Evolutionary conservation across 2,329 filamentous ascomycete species (phyloP).

Genomic region (Hawksworthiomyces lignivorus): DNA sequence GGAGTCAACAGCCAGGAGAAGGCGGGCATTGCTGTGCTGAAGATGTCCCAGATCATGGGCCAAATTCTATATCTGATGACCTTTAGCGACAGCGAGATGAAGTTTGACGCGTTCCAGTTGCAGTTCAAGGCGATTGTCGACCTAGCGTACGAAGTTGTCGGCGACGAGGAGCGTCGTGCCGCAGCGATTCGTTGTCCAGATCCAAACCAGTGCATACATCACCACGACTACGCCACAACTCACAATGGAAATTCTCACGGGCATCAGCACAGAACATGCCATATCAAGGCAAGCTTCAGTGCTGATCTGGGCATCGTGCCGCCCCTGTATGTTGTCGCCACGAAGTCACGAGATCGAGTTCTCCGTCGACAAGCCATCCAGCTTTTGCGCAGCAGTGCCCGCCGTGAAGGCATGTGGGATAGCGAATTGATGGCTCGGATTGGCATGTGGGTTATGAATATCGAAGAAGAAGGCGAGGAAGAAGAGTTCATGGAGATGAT

Average conservation of each 20-base stretch:
- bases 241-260: too few relatives aligned
- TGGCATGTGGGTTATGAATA: conserved; percentile 44
- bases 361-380: conserved; percentile 54
- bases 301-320: conserved; percentile 58
- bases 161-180: conserved; percentile 47
- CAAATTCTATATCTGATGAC: conserved; percentile 52
- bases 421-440: conserved; percentile 50
- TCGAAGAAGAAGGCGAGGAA: conserved; percentile 42
- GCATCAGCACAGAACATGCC: conserved; percentile 35
- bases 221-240: conserved; percentile 5
- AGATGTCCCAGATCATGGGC: conserved; percentile 55
- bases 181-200: conserved; percentile 38
- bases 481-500: conserved; percentile 15
- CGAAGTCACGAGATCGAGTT: conserved; percentile 52
- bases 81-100: conserved; percentile 49
- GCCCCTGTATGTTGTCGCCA: conserved; percentile 58
- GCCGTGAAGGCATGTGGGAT: conserved; percentile 65
- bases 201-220: conserved; percentile 31
- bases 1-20: conserved; percentile 47
- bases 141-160: conserved; percentile 50
- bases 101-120: conserved; percentile 47
- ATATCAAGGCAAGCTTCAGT: conserved; percentile 56
- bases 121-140: conserved; percentile 49
- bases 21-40: conserved; percentile 52
- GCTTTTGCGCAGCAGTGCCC: conserved; percentile 50